Conservation (phyloP, 1,139 yeast species). For the Lodderomyces pseudojiufengensis region DNA sequence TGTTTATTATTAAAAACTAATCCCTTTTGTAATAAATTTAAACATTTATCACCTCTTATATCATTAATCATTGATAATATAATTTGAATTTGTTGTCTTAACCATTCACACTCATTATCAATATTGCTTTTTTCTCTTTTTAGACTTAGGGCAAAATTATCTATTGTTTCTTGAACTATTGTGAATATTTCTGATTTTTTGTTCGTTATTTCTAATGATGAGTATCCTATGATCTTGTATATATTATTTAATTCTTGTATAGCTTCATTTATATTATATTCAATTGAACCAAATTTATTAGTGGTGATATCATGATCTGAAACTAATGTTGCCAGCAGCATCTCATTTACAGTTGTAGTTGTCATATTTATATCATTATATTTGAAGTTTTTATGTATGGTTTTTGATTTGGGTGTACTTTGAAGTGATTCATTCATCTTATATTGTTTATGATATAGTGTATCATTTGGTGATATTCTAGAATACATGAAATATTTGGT, state of each 20-base stretch:
- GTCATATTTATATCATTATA: neutral
- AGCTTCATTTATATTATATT: constrained; percentile 31
- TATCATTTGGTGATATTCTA: too few species aligned
- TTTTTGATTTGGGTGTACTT: constrained; percentile 5
- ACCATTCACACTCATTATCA: constrained; percentile 47
- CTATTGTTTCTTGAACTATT: constrained; percentile 39
- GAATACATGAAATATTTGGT: too few species aligned
- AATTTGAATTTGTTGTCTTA: constrained; percentile 40
- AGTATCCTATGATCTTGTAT: constrained; percentile 39
- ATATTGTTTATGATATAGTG: neutral
- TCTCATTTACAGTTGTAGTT: neutral
- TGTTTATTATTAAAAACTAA: constrained; percentile 28
- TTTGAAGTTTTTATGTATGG: neutral
- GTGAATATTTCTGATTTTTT: constrained; percentile 40
- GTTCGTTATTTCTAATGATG: constrained; percentile 28
- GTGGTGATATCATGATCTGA: constrained; percentile 1
- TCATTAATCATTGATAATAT: constrained; percentile 43
- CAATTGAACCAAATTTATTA: constrained; percentile 23
- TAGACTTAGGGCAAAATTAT: constrained; percentile 29
- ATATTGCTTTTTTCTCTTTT: constrained; percentile 38
- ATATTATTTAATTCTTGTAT: constrained; percentile 31
- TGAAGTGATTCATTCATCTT: neutral
- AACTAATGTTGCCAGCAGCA: constrained; percentile 5
- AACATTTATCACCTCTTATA: constrained; percentile 24
- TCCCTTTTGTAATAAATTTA: constrained; percentile 28